Conservation (phyloP, 768 basidiomycete species). For the Boletus vinaceobasis region DNA sequence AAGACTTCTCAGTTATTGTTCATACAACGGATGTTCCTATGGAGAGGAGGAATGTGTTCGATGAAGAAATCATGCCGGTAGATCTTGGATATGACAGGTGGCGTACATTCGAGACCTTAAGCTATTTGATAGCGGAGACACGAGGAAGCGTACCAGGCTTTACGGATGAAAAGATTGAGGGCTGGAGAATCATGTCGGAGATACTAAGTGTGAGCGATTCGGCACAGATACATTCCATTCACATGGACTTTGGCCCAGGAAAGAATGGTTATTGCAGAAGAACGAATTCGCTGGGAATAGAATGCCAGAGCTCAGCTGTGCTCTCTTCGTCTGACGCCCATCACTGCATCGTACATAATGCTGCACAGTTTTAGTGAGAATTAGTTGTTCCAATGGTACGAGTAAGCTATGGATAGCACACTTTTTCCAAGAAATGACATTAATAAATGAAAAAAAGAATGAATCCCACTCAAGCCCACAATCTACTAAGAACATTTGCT, state of each 20-base stretch:
- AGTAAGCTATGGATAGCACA: background rate
- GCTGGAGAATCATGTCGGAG: conserved; percentile 89
- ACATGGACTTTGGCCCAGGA: conserved; percentile 51
- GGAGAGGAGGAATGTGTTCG: conserved; percentile 70
- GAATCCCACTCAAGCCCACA: conserved; percentile 42
- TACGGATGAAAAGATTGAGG: conserved; percentile 85
- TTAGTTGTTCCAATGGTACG: background rate
- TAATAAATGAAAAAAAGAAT: background rate
- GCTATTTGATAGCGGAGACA: conserved; percentile 66
- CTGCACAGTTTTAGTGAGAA: background rate
- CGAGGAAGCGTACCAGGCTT: conserved; percentile 65
- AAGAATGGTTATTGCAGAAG: conserved; percentile 70
- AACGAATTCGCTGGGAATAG: conserved; percentile 75
- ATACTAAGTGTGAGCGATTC: conserved; percentile 65
- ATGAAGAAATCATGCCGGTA: conserved; percentile 53
- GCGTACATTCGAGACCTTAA: conserved; percentile 74
- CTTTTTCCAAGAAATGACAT: background rate
- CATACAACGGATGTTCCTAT: conserved; percentile 19
- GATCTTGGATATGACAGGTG: conserved; percentile 66
- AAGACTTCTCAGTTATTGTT: background rate
- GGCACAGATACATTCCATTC: conserved; percentile 6
- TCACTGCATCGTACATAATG: too few species aligned
- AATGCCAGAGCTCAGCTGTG: background rate
- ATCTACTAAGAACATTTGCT: conserved; percentile 58
- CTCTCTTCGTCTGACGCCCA: too few species aligned